Conservation (phyloP, 768 basidiomycete genomes). For the Lactifluus echinatus region DNA sequence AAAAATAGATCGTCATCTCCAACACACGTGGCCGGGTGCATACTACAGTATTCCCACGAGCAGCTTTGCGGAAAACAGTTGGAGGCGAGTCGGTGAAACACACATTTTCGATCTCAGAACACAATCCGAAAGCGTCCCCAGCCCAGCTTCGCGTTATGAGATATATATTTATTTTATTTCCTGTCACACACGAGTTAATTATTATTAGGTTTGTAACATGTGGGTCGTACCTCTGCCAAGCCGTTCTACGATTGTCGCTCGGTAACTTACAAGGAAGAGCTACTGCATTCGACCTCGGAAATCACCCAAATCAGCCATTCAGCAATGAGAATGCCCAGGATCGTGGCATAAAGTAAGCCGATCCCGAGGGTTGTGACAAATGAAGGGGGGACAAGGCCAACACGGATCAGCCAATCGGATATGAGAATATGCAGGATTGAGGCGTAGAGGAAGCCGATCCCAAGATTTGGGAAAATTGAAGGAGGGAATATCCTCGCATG, state of each 20-base stretch:
- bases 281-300: too few relatives aligned
- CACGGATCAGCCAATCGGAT: too few relatives aligned
- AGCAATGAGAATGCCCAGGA: too few relatives aligned
- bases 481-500: too few relatives aligned
- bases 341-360: too few relatives aligned
- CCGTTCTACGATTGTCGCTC: background rate
- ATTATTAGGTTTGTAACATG: background rate
- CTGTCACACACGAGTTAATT: background rate
- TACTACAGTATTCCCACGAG: conserved; percentile 8
- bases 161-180: too few relatives aligned
- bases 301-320: too few relatives aligned
- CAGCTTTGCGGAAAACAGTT: background rate
- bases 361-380: too few relatives aligned
- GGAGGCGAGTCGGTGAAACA: background rate
- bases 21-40: background rate
- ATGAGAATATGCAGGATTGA: too few relatives aligned
- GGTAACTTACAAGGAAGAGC: background rate
- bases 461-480: too few relatives aligned
- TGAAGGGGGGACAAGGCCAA: too few relatives aligned
- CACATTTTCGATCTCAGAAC: background rate
- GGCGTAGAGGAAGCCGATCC: too few relatives aligned
- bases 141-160: background rate
- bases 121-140: background rate
- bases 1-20: background rate
- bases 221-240: background rate